These are phyloP conservation scores for Umbellularia californica DNA, from an alignment of 164 flowering plant genomes.

Conservation along the genomic window DNA sequence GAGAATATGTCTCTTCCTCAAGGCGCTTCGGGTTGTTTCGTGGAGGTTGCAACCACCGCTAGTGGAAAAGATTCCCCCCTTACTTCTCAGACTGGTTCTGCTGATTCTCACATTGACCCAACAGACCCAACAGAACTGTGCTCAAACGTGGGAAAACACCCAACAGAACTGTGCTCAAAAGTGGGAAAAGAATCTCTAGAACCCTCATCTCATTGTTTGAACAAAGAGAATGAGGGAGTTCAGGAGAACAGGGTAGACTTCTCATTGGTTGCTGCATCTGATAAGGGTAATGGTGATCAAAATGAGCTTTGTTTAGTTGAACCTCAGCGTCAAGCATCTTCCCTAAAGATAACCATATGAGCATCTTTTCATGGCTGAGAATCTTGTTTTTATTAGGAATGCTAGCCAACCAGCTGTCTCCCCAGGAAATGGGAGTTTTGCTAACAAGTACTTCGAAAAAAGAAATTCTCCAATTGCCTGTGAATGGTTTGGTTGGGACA, in stretches of 20 bases:
- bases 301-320: background rate
- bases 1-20: background rate
- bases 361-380: background rate
- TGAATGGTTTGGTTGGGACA: background rate
- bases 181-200: background rate
- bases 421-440: conserved; percentile 2
- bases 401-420: background rate
- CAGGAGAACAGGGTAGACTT: background rate
- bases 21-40: background rate
- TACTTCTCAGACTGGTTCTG: background rate
- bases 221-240: background rate
- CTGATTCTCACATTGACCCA: background rate
- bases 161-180: background rate
- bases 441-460: background rate
- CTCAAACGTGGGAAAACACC: background rate
- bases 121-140: background rate
- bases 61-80: background rate
- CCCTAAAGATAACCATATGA: background rate
- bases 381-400: background rate
- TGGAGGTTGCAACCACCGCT: background rate
- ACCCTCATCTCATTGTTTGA: background rate
- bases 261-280: background rate
- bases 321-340: background rate
- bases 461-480: background rate
- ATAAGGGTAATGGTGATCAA: background rate